phyloP scores from a whole-genome alignment of 1,139 yeast genomes.

The Candida sanyaensis region DNA sequence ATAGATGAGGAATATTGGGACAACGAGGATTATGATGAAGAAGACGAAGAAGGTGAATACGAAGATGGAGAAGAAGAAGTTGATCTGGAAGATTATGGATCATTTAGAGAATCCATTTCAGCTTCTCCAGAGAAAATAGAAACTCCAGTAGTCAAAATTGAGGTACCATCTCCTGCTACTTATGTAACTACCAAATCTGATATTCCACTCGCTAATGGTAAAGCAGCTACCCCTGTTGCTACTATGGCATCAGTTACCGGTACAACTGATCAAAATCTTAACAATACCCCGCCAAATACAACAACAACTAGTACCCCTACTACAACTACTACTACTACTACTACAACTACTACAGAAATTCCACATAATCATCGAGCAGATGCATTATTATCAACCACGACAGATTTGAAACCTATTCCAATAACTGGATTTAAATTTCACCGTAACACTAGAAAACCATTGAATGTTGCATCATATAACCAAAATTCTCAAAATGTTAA shows the following conservation, averaged over 20 bases:
- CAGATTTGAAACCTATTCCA: conserved; percentile 48
- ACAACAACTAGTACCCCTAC: conserved; percentile 7
- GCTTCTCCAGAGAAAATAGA: conserved; percentile 5
- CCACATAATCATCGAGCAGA: conserved; percentile 50
- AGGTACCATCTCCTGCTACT: background rate
- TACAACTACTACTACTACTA: conserved; percentile 1
- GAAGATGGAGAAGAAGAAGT: conserved; percentile 17
- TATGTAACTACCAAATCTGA: background rate
- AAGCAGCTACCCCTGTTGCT: background rate
- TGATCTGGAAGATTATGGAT: conserved; percentile 18
- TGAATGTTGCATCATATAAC: conserved; percentile 58
- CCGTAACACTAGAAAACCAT: conserved; percentile 58
- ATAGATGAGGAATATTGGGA: conserved; percentile 75
- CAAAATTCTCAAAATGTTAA: conserved; percentile 29
- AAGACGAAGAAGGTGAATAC: conserved; percentile 30
- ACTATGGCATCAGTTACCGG: background rate
- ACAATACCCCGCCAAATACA: conserved; percentile 3
- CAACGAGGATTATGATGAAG: conserved; percentile 47
- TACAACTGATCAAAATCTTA: conserved; percentile 3
- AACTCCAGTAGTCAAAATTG: background rate
- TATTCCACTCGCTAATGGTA: background rate
- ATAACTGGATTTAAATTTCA: conserved; percentile 39
- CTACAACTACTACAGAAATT: conserved; percentile 13
- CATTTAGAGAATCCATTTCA: conserved; percentile 4
- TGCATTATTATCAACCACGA: conserved; percentile 42